These are phyloP conservation scores for Triticum dicoccoides DNA, from an alignment of 176 grass and related monocot genomes.

Conservation along the genomic window DNA sequence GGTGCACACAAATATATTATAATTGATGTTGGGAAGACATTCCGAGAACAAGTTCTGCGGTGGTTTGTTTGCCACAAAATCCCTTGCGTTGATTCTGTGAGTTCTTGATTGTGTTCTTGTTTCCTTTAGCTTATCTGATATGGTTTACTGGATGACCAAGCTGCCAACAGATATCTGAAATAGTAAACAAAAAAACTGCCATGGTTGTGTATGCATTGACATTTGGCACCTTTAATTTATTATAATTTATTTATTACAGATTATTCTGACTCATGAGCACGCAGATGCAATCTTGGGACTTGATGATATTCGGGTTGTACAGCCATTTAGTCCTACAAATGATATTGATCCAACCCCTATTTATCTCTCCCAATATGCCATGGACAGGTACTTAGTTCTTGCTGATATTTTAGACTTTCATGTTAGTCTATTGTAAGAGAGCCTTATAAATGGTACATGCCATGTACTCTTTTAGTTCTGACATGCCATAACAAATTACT, in stretches of 20 bases:
- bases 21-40: constrained; percentile 93
- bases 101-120: constrained; percentile 29
- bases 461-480: background rate
- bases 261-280: constrained; percentile 96
- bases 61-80: constrained; percentile 96
- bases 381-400: constrained; percentile 69
- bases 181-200: background rate
- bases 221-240: background rate
- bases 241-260: constrained; percentile 44
- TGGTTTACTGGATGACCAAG: background rate
- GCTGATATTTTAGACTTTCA: background rate
- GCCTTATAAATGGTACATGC: background rate
- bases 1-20: constrained; percentile 70
- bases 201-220: constrained; percentile 16
- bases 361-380: constrained; percentile 74
- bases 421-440: background rate
- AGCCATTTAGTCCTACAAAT: constrained; percentile 74
- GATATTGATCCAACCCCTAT: constrained; percentile 91
- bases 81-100: constrained; percentile 86
- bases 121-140: constrained; percentile 19
- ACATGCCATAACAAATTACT: background rate
- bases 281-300: constrained; percentile 89
- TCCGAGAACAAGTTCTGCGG: constrained; percentile 91
- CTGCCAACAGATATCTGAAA: background rate
- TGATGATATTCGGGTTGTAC: constrained; percentile 87